Base-by-base conservation (phyloP, 1,139 yeast species). In the Williopsis jadinii region DNA sequence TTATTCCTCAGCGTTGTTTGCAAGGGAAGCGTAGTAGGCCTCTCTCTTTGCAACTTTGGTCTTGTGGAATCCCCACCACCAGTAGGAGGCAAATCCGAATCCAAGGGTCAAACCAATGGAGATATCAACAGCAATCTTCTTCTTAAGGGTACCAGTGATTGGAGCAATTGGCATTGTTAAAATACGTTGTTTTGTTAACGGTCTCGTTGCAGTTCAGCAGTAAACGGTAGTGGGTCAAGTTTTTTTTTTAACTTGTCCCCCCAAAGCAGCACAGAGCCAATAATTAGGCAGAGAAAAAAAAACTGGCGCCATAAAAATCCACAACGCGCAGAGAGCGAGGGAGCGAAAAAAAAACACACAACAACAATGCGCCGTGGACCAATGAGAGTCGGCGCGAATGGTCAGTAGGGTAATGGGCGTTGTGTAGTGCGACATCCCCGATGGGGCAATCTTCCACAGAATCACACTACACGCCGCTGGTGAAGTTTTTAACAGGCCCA, bases 61-160 rank as follows among this genome's bases (percentile, higher is more conserved):
- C 70, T 75, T 79, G 81, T 88, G 97, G 73, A 66, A 68, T 31
- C 75, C 77, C 75, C 77, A 77, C 85, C 88, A 80, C 84, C 84
- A 83, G 64, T 67, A 69, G 51, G 69, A 63, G 46, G 78, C 84
- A 56, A 74, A 68, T 37, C 60, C 71, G 41, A 71, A 62, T 49
- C 85, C 85, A 38, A 73, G 53, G 48, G 68, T 55, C 51, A 67
- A 58, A 50, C 95, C 95, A 54, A 81, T 67, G 57, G 79, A 53
- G 65, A 90, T 77, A 62, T 92, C 97, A 54, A 84, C 75, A 62
- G 84, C 74, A 66, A 86, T 80, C 68, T 80, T 83, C 73, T 80
- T 86, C 71, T 77, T 85, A 52, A 90, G 75, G 53, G 84, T 71
- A 55, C 97, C 97, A 45, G 82, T 77, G 60, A 90, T 87, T 59